Evolutionary conservation across 2,329 filamentous ascomycete genomes (phyloP).

Genomic region (Pezicula neosporulosa): DNA sequence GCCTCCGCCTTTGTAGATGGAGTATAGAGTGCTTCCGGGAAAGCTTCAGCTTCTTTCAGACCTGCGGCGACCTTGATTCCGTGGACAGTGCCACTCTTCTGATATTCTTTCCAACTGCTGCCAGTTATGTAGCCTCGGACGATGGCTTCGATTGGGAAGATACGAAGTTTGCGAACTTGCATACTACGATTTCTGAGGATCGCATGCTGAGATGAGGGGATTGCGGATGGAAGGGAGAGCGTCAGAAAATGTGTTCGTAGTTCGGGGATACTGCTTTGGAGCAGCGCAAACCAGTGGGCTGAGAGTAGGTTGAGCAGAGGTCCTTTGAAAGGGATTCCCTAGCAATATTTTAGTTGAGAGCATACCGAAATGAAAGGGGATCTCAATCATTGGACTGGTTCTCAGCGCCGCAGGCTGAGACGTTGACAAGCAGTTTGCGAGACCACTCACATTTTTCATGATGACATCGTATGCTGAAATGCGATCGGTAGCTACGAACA

Average conservation of each 20-base stretch:
- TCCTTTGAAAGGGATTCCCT: constrained; percentile 68
- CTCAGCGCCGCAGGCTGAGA: no score
- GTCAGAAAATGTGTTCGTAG: constrained; percentile 63
- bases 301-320: constrained; percentile 65
- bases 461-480: constrained; percentile 96
- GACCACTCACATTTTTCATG: constrained; percentile 66
- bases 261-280: constrained; percentile 50
- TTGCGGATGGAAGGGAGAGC: constrained; percentile 48
- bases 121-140: constrained; percentile 74
- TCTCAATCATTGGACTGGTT: no score
- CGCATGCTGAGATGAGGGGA: constrained; percentile 37
- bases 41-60: constrained; percentile 57
- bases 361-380: constrained; percentile 43
- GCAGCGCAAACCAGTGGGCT: constrained; percentile 64
- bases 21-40: constrained; percentile 62
- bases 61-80: constrained; percentile 56
- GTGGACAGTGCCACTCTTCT: constrained; percentile 60
- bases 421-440: constrained; percentile 16
- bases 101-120: constrained; percentile 67
- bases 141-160: constrained; percentile 68
- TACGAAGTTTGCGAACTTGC: constrained; percentile 60
- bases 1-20: constrained; percentile 66
- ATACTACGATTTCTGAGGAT: constrained; percentile 54
- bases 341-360: background rate
- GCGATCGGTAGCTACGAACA: constrained; percentile 84